Evolutionary conservation across 108 stramenopile genomes (phyloP).

Genomic region (Cyclotella distinguenda): DNA sequence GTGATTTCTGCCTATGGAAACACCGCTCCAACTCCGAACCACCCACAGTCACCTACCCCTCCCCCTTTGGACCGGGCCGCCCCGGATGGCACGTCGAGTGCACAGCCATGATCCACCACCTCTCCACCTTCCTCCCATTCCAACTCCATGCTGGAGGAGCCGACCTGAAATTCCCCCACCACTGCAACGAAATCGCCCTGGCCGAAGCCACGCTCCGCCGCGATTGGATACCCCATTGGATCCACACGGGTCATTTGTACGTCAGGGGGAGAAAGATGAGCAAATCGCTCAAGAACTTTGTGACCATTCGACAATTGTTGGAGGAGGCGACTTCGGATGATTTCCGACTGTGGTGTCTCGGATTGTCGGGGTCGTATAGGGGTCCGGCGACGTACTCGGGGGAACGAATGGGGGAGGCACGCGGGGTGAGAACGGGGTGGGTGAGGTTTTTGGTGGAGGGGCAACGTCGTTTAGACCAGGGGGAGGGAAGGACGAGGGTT

Average conservation of each 20-base stretch:
- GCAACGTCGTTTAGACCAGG: conserved; percentile 49
- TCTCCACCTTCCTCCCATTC: conserved; percentile 55
- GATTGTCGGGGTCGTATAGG: conserved; percentile 76
- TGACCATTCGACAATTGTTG: conserved; percentile 82
- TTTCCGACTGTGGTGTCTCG: conserved; percentile 88
- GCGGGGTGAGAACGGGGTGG: conserved; percentile 54
- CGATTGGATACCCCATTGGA: conserved; percentile 97
- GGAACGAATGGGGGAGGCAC: conserved; percentile 63
- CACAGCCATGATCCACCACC: conserved; percentile 85
- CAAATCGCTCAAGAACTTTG: conserved; percentile 97
- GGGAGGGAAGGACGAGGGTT: conserved; percentile 16
- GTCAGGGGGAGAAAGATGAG: conserved; percentile 98
- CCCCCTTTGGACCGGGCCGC: conserved; percentile 93
- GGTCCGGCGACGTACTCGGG: conserved; percentile 72
- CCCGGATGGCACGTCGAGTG: conserved; percentile 99
- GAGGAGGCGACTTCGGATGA: conserved; percentile 55
- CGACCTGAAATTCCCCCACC: conserved; percentile 98
- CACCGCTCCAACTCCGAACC: conserved; percentile 36
- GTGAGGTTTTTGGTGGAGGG: conserved; percentile 67
- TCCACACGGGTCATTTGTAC: conserved; percentile 97
- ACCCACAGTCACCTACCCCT: conserved; percentile 69
- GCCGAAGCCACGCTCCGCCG: too few species aligned
- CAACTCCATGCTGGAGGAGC: conserved; percentile 91
- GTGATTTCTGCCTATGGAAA: conserved; percentile 99
- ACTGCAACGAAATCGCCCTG: conserved; percentile 99